These are phyloP conservation scores for Solanum hybrid DNA, from an alignment of 305 asterid genomes.

Conservation along the genomic window DNA sequence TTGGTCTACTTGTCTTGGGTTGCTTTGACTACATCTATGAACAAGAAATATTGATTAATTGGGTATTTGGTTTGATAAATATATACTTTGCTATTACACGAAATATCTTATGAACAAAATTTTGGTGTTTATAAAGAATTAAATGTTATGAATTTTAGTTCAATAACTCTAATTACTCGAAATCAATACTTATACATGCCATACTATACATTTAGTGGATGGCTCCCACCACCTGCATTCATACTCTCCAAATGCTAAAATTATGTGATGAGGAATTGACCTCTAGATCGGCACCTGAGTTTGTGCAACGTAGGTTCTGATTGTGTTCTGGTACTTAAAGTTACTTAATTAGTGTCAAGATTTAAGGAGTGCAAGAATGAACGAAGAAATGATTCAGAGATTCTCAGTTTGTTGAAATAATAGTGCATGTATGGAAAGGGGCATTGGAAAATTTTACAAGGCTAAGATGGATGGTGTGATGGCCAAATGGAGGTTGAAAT, in stretches of 20 bases:
- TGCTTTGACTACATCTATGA: neutral
- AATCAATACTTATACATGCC: neutral
- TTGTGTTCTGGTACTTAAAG: neutral
- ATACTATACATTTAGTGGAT: neutral
- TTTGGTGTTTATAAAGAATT: neutral
- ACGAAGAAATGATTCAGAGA: neutral
- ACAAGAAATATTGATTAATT: neutral
- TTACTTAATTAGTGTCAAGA: neutral
- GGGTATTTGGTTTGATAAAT: neutral
- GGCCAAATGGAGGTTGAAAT: neutral
- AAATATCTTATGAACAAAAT: neutral
- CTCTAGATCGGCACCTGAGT: neutral
- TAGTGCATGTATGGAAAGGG: neutral
- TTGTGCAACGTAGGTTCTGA: neutral
- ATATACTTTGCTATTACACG: neutral
- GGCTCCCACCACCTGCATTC: neutral
- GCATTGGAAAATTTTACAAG: neutral
- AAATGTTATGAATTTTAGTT: neutral
- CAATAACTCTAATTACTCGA: neutral
- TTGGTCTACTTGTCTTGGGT: neutral
- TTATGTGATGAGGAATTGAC: neutral
- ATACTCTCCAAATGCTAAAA: neutral
- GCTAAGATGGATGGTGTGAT: neutral
- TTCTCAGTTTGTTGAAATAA: neutral
- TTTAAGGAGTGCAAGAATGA: neutral